phyloP scores from a whole-genome alignment of 2,329 filamentous ascomycete genomes.

The Coleophoma eucalyptorum region DNA sequence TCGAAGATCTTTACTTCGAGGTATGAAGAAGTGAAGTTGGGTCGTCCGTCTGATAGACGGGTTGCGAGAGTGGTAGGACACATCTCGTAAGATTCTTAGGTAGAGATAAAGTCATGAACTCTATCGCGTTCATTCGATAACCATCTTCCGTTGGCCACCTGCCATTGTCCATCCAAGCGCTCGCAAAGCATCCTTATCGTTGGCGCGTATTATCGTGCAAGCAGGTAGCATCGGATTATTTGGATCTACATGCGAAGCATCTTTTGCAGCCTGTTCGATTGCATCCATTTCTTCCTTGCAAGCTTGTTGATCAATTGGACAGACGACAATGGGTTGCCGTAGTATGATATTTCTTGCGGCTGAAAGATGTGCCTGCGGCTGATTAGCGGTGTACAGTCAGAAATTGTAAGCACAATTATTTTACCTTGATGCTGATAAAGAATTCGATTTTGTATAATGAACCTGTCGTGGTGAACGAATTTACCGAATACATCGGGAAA shows the following conservation, averaged over 20 bases:
- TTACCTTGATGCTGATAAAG: constrained; percentile 88
- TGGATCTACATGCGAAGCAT: constrained; percentile 81
- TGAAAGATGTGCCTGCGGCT: constrained; percentile 73
- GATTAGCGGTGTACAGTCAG: constrained; percentile 4
- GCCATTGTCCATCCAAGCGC: constrained; percentile 71
- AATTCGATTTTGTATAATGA: constrained; percentile 98
- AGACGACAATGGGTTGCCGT: constrained; percentile 91
- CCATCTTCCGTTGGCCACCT: constrained; percentile 72
- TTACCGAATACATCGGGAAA: constrained; percentile 85
- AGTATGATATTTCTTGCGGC: constrained; percentile 84
- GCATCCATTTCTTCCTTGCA: constrained; percentile 99
- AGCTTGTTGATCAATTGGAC: constrained; percentile 87
- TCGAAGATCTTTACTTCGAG: too few relatives aligned
- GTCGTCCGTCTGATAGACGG: too few relatives aligned
- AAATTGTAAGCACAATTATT: constrained; percentile 1
- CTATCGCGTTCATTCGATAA: constrained; percentile 51
- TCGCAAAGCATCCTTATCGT: constrained; percentile 60
- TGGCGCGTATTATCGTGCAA: constrained; percentile 74
- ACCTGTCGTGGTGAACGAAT: constrained; percentile 89
- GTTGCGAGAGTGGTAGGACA: too few relatives aligned
- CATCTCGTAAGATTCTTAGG: too few relatives aligned
- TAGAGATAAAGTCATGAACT: too few relatives aligned
- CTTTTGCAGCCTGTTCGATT: constrained; percentile 92
- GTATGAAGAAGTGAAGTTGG: too few relatives aligned
- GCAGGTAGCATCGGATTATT: constrained; percentile 93